These are phyloP conservation scores for Penicillium psychrofluorescens DNA, from an alignment of 495 filamentous ascomycete genomes.

Conservation along the genomic window DNA sequence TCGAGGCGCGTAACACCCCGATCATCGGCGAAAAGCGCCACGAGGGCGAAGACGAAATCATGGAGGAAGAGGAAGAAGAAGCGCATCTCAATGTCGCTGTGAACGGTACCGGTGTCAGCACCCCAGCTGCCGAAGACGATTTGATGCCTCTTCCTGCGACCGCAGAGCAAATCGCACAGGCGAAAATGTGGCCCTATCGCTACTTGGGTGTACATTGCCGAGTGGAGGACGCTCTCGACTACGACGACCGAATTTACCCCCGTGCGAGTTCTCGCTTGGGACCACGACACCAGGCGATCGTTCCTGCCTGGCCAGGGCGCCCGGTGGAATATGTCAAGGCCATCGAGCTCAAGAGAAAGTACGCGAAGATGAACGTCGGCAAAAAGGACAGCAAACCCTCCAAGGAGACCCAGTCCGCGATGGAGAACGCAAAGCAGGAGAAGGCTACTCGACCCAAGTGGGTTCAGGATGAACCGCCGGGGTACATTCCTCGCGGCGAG, in stretches of 20 bases:
- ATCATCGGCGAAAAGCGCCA: conserved; percentile 42
- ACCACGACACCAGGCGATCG: conserved; percentile 84
- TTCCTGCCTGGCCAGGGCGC: conserved; percentile 74
- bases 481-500: conserved; percentile 78
- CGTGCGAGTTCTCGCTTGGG: conserved; percentile 90
- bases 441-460: conserved; percentile 80
- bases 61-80: conserved; percentile 62
- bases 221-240: conserved; percentile 92
- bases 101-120: conserved; percentile 50
- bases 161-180: conserved; percentile 83
- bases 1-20: conserved; percentile 86
- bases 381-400: conserved; percentile 66
- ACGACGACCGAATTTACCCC: conserved; percentile 96
- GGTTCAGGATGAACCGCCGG: conserved; percentile 83
- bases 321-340: conserved; percentile 87
- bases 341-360: conserved; percentile 73
- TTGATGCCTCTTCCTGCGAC: conserved; percentile 62
- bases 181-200: conserved; percentile 91
- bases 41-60: conserved; percentile 74
- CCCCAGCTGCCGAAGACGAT: conserved; percentile 46
- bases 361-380: conserved; percentile 49
- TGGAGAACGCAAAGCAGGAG: conserved; percentile 72
- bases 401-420: conserved; percentile 69
- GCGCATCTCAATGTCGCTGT: conserved; percentile 39
- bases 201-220: conserved; percentile 95